Percentiles rank a stretch among this genome's conserved stretches.
Conservation (phyloP, 1,139 yeast genomes). For the Pichia sp. region DNA sequence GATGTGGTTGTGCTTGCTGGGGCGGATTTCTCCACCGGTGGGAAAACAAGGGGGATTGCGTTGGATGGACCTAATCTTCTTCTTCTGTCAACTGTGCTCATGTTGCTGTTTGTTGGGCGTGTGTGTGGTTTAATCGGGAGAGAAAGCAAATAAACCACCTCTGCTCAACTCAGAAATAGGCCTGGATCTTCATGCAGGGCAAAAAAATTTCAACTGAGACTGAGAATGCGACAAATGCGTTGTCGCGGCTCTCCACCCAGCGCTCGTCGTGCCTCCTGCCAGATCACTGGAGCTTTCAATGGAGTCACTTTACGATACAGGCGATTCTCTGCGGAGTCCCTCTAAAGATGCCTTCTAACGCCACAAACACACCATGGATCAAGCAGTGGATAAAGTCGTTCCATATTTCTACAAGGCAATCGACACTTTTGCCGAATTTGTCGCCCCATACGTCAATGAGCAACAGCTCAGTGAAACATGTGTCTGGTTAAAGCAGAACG, state of each 20-base stretch:
- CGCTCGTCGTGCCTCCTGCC: too few species aligned
- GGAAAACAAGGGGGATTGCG: slow-evolving; percentile 51
- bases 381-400: background rate
- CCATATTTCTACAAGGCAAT: slow-evolving; percentile 8
- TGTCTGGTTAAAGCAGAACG: slow-evolving; percentile 9
- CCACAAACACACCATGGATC: too few species aligned
- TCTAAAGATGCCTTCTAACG: too few species aligned
- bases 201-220: slow-evolving; percentile 1
- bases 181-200: too few species aligned
- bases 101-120: slow-evolving; percentile 14
- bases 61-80: slow-evolving; percentile 65
- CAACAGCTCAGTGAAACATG: slow-evolving; percentile 6
- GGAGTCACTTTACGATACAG: too few species aligned
- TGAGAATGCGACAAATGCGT: background rate
- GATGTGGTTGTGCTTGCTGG: background rate
- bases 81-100: slow-evolving; percentile 62
- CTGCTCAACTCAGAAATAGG: too few species aligned
- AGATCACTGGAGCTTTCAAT: too few species aligned
- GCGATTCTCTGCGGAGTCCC: too few species aligned
- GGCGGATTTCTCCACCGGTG: slow-evolving; percentile 8
- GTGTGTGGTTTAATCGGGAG: too few species aligned
- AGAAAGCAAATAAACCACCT: too few species aligned
- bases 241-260: too few species aligned
- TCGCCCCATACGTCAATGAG: slow-evolving; percentile 1
- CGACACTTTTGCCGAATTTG: background rate